Evolutionary conservation across 139 green algal species (phyloP).

Genomic region (Coelastrella sp.): DNA sequence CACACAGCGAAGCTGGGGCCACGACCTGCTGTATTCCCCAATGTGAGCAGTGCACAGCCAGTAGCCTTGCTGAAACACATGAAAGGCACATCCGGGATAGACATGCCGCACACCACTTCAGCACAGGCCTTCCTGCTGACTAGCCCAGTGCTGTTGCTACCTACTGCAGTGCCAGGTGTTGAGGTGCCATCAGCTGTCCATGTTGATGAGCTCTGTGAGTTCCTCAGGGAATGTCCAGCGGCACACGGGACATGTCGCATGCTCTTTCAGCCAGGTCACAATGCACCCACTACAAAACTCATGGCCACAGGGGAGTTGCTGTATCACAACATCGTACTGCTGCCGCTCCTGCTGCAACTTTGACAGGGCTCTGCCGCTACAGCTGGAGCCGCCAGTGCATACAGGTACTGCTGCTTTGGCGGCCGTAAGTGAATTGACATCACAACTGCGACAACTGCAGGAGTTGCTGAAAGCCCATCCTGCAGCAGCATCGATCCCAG

Average conservation of each 20-base stretch:
- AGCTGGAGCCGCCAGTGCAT: too few relatives aligned
- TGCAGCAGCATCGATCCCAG: too few relatives aligned
- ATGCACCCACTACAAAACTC: constrained; percentile 55
- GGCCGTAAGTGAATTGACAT: too few relatives aligned
- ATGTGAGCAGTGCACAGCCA: too few relatives aligned
- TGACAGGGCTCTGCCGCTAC: not conserved
- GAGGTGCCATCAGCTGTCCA: constrained; percentile 6
- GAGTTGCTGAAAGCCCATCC: too few relatives aligned
- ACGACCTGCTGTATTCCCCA: too few relatives aligned
- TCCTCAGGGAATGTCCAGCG: constrained; percentile 59
- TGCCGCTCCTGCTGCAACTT: not conserved
- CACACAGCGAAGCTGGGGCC: too few relatives aligned
- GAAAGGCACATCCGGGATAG: too few relatives aligned
- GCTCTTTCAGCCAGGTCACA: constrained; percentile 50
- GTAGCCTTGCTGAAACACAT: too few relatives aligned
- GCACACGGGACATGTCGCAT: constrained; percentile 61
- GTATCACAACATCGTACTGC: not conserved
- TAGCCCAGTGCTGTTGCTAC: not conserved
- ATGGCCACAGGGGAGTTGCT: constrained; percentile 27
- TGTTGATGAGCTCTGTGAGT: constrained; percentile 51
- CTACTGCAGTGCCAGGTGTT: not conserved
- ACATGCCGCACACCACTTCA: not conserved
- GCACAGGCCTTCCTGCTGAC: not conserved
- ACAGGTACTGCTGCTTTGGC: too few relatives aligned
- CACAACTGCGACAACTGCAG: too few relatives aligned